A percentile compares a stretch with the other conserved stretches of the same genome.
These are phyloP conservation scores for Ephemerocybe angulata DNA, from an alignment of 768 basidiomycete species.

Conservation along the genomic window DNA sequence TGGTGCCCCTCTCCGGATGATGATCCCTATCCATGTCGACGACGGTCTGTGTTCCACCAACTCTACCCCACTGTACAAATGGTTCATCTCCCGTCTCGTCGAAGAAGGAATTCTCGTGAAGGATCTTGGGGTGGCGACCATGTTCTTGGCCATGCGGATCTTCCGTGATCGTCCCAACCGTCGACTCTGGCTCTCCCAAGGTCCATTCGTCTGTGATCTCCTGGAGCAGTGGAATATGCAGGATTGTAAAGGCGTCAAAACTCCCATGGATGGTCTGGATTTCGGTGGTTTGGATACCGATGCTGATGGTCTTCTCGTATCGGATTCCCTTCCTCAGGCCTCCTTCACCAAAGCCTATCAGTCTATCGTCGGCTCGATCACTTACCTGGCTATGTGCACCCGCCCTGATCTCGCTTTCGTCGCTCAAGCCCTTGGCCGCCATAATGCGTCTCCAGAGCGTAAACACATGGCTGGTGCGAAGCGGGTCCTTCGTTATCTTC, in stretches of 20 bases:
- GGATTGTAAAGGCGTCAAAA: not conserved
- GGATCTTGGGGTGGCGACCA: slow-evolving; percentile 5
- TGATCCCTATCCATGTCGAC: slow-evolving; percentile 11
- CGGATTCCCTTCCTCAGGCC: not conserved
- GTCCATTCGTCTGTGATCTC: slow-evolving; percentile 10
- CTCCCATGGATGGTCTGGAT: slow-evolving; percentile 12
- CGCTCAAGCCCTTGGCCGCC: too few relatives aligned
- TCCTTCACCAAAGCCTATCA: slow-evolving; percentile 1
- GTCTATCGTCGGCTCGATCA: slow-evolving; percentile 17
- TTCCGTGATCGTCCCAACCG: slow-evolving; percentile 6
- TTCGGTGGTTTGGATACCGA: too few relatives aligned
- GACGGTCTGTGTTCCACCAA: slow-evolving; percentile 6
- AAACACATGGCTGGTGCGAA: slow-evolving; percentile 26
- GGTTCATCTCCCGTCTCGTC: slow-evolving; percentile 2
- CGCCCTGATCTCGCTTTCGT: slow-evolving; percentile 32
- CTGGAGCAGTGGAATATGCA: slow-evolving; percentile 11
- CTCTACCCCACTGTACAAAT: slow-evolving; percentile 2
- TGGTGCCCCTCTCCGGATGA: not conserved
- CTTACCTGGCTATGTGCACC: slow-evolving; percentile 24
- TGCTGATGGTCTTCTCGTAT: not conserved
- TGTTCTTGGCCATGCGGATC: slow-evolving; percentile 22
- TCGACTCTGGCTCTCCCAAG: slow-evolving; percentile 14
- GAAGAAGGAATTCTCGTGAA: slow-evolving; percentile 3
- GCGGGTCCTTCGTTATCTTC: slow-evolving; percentile 25
- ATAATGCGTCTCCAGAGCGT: slow-evolving; percentile 18